phyloP scores from a whole-genome alignment of 768 basidiomycete genomes.

The Russula compacta region DNA sequence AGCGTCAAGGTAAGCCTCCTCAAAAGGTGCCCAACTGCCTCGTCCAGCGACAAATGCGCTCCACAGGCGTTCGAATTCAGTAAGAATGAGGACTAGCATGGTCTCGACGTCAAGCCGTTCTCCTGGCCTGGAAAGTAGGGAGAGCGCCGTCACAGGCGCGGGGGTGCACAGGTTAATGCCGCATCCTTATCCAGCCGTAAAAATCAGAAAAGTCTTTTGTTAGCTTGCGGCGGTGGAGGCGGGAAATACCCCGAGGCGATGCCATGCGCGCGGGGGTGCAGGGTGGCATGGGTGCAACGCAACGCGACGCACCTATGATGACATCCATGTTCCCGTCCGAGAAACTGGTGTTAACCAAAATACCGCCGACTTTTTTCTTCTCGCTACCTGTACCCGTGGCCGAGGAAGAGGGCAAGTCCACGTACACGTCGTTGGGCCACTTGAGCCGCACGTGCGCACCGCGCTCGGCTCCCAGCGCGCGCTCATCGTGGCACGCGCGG shows the following conservation, averaged over 20 bases:
- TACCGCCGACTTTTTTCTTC: constrained; percentile 79
- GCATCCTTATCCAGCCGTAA: constrained; percentile 47
- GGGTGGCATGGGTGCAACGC: background rate
- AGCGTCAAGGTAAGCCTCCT: constrained; percentile 62
- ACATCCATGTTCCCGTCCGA: constrained; percentile 62
- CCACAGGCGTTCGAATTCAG: constrained; percentile 77
- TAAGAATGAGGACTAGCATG: constrained; percentile 65
- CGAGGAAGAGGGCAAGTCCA: constrained; percentile 31
- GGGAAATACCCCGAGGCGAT: background rate
- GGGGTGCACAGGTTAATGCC: constrained; percentile 82
- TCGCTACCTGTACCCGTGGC: constrained; percentile 28
- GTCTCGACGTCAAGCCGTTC: constrained; percentile 55
- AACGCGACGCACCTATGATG: constrained; percentile 57
- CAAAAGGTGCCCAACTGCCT: constrained; percentile 75
- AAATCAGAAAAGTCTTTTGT: background rate
- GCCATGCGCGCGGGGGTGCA: background rate
- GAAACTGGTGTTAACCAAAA: constrained; percentile 84
- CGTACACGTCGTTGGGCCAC: constrained; percentile 97
- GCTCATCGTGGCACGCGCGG: constrained; percentile 62
- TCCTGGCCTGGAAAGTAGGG: constrained; percentile 47
- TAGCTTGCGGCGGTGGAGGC: background rate
- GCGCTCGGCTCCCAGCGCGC: constrained; percentile 36
- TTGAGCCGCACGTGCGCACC: constrained; percentile 67
- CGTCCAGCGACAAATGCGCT: constrained; percentile 48
- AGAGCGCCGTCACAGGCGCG: constrained; percentile 73